Evolutionary conservation across 2,329 filamentous ascomycete genomes (phyloP), one percentile per base, ranked within the genome.

Genomic region (Arthrobotrys megalospora): DNA sequence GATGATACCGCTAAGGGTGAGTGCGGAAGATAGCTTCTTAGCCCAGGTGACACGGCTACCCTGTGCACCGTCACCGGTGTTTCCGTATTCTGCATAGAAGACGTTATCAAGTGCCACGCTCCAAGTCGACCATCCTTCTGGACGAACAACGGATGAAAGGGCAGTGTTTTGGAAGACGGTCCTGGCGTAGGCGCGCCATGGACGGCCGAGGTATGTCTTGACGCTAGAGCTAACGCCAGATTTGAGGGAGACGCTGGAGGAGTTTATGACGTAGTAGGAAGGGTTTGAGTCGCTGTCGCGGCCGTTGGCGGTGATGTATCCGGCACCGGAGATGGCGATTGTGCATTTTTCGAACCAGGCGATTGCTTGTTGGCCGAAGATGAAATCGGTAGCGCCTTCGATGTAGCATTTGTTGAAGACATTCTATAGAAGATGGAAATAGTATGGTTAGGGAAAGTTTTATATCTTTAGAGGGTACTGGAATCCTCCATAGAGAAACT

Each of bases 71-170:
- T 84, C 82, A 0, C 90, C 90, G 0, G 86, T 86, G 83, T 91
- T 91, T 19, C 80, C 83, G 81, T 88, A 91, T 85, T 91, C 90
- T 8, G 84, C 88, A 79, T 88, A 91, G 28, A 85, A 83, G 0
- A 91, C 87, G 50, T 88, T 84, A 38, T 84, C 85, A n/a, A 85
- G 82, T 50, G 87, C 84, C 1, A 84, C 85, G 72, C 86, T 86
- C 90, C 90, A 91, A 32, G 85, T 81, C 1, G 81, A 82, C 90
- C 90, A 91, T 0, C 90, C 90, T 0, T 87, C 86, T 1, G 85
- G 76, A 80, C 91, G 90, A 81, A 92, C 86, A 19, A 91, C 88
- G 24, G 84, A 83, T 7, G 85, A 85, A 83, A 92, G 84, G 36
- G 82, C 82, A 0, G 87, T 88, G 63, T 85, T 84, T 82, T 89